Evolutionary conservation across 2,329 filamentous ascomycete genomes (phyloP).

Genomic region (Phialocephala subalpina): DNA sequence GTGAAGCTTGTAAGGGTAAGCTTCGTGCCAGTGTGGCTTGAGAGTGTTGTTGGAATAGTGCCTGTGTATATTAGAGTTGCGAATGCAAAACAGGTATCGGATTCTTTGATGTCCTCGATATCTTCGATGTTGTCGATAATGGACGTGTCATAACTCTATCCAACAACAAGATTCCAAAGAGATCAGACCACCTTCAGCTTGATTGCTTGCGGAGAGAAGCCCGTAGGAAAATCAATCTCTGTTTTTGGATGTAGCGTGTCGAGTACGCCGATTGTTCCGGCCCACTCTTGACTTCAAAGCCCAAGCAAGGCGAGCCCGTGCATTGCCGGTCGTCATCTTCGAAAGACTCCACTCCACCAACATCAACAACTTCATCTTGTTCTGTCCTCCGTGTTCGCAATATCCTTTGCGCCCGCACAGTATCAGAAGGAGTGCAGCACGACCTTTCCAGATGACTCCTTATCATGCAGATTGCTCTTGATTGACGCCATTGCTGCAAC

Average conservation of each 20-base stretch:
- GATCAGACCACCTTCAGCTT: neutral
- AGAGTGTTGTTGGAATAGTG: neutral
- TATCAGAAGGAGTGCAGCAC: constrained; percentile 14
- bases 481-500: constrained; percentile 22
- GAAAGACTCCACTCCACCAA: neutral
- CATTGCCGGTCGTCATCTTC: constrained; percentile 6
- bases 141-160: neutral
- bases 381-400: neutral
- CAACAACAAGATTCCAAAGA: neutral
- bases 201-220: neutral
- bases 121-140: neutral
- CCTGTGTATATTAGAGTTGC: neutral
- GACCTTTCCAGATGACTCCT: constrained; percentile 33
- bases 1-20: constrained; percentile 2
- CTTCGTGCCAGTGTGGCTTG: neutral
- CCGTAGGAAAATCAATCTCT: neutral
- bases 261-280: neutral
- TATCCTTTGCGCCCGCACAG: neutral
- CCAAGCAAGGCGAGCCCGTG: constrained; percentile 5
- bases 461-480: constrained; percentile 34
- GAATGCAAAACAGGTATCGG: neutral
- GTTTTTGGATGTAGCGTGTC: neutral
- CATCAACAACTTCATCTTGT: constrained; percentile 9
- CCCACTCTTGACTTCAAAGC: neutral
- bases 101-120: neutral